phyloP scores from a whole-genome alignment of 1,284 basidiomycete species.

The Trichosporon faecale region DNA sequence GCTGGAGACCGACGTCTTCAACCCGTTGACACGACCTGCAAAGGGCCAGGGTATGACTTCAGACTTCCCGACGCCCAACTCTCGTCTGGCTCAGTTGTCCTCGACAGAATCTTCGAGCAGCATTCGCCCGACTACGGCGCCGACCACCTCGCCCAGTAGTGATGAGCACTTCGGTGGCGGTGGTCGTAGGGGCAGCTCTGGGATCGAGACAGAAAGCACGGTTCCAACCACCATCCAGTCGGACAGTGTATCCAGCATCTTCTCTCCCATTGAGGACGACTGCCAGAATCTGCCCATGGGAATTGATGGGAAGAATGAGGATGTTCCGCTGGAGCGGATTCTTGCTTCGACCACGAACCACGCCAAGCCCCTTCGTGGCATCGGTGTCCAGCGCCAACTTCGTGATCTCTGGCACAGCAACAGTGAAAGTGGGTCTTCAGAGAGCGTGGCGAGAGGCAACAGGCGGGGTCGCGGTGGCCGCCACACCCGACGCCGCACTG shows the following conservation, averaged over 20 bases:
- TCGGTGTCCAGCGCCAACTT: constrained; percentile 38
- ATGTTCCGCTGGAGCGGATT: constrained; percentile 62
- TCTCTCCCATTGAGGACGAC: not conserved
- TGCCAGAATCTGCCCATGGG: constrained; percentile 29
- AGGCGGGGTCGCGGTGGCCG: not conserved
- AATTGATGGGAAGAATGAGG: constrained; percentile 41
- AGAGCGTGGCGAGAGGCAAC: not conserved
- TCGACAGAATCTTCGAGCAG: not conserved
- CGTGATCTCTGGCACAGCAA: not conserved
- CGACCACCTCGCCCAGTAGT: not conserved
- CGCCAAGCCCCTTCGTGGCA: constrained; percentile 69
- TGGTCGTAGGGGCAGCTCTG: not conserved
- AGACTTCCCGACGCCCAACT: not conserved
- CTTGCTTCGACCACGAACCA: constrained; percentile 70
- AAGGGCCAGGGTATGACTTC: not conserved
- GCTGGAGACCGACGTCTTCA: constrained; percentile 67
- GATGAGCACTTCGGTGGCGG: not conserved
- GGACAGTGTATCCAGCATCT: not conserved
- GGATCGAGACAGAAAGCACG: constrained; percentile 6
- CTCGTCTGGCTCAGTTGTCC: not conserved
- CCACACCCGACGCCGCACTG: not conserved
- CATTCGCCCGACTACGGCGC: not conserved
- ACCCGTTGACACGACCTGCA: constrained; percentile 61
- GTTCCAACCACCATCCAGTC: not conserved
- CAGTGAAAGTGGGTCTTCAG: not conserved